These are phyloP conservation scores for Calonectria leucothoes DNA, from an alignment of 2,329 filamentous ascomycete genomes.

Conservation along the genomic window DNA sequence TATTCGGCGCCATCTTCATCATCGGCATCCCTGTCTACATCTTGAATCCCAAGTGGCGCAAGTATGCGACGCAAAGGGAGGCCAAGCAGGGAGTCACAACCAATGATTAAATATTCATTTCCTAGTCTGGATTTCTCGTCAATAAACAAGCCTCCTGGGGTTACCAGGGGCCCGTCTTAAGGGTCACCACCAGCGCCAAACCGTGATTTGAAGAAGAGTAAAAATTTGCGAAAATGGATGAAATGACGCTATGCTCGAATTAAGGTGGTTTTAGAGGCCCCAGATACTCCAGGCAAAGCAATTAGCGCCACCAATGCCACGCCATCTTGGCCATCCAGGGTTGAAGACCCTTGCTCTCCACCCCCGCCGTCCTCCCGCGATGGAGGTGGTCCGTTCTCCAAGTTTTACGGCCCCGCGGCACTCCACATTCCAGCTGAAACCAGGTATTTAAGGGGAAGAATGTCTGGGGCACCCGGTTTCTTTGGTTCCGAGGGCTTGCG, in stretches of 20 bases:
- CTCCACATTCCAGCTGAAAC: background rate
- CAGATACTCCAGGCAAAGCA: background rate
- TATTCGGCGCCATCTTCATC: slow-evolving; percentile 5
- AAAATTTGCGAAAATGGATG: background rate
- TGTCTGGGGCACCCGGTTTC: background rate
- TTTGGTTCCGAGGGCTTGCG: background rate
- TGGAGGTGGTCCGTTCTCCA: background rate
- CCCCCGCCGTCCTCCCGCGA: background rate
- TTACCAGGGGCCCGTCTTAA: background rate
- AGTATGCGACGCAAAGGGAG: background rate
- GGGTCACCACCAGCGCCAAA: background rate
- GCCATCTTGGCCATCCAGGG: background rate
- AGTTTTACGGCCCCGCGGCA: background rate
- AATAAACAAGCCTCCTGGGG: background rate
- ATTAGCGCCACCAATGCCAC: background rate
- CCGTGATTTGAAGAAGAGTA: background rate
- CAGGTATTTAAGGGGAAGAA: background rate
- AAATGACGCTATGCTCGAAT: background rate
- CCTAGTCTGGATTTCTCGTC: background rate
- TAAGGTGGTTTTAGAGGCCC: background rate
- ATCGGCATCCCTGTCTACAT: slow-evolving; percentile 9
- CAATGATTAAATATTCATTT: background rate
- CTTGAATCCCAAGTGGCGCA: slow-evolving; percentile 6
- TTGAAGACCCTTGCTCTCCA: background rate
- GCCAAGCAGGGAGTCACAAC: background rate